These are phyloP conservation scores for Cytospora piceicola DNA, from an alignment of 2,329 filamentous ascomycete species.

Conservation along the genomic window DNA sequence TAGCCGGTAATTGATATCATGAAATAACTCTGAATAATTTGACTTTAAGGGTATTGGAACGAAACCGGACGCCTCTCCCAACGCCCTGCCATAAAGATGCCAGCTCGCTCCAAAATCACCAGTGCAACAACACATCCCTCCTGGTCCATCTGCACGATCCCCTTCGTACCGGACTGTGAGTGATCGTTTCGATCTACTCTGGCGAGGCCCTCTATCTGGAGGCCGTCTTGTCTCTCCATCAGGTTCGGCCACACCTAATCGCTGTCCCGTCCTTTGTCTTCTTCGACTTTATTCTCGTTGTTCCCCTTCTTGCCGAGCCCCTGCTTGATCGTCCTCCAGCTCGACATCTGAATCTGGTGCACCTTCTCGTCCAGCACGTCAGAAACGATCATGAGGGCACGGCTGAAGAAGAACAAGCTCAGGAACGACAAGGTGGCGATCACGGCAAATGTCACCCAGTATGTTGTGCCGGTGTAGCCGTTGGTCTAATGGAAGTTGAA, in stretches of 20 bases:
- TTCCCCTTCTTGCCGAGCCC: neutral
- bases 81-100: neutral
- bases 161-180: neutral
- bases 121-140: neutral
- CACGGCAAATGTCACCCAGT: slow-evolving; percentile 70
- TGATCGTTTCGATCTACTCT: neutral
- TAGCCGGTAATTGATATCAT: neutral
- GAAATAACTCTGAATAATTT: neutral
- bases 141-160: neutral
- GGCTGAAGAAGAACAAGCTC: slow-evolving; percentile 58
- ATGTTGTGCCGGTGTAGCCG: slow-evolving; percentile 64
- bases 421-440: slow-evolving; percentile 64
- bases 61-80: neutral
- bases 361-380: slow-evolving; percentile 47
- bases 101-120: slow-evolving; percentile 6
- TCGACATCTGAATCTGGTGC: slow-evolving; percentile 15
- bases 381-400: slow-evolving; percentile 50
- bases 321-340: slow-evolving; percentile 13
- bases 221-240: no score
- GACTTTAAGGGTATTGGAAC: slow-evolving; percentile 16
- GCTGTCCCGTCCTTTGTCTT: slow-evolving; percentile 5
- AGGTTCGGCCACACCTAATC: neutral
- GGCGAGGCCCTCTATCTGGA: no score
- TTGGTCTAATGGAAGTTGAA: slow-evolving; percentile 37
- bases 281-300: neutral